Evolutionary conservation across 305 asterid genomes (phyloP).

Genomic region (Fraxinus dipetala): DNA sequence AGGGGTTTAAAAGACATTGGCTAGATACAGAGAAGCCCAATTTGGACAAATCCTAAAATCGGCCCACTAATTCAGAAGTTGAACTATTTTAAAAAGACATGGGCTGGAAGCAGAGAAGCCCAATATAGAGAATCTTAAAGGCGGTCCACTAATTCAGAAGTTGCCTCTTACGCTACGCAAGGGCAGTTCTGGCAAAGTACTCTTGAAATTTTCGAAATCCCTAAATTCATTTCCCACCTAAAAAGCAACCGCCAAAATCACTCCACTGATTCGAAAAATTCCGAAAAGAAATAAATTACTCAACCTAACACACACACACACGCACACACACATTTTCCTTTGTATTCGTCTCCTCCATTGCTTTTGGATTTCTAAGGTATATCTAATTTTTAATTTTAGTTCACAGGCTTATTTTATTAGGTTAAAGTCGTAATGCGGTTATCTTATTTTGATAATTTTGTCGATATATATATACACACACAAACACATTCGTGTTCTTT

Average conservation of each 20-base stretch:
- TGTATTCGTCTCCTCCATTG: neutral
- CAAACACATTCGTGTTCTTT: neutral
- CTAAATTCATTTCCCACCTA: slow-evolving; percentile 35
- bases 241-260: slow-evolving; percentile 45
- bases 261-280: slow-evolving; percentile 29
- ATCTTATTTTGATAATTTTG: neutral
- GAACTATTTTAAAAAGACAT: neutral
- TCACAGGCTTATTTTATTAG: neutral
- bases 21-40: no score
- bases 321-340: neutral
- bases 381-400: neutral
- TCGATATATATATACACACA: no score
- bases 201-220: slow-evolving; percentile 1
- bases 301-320: neutral
- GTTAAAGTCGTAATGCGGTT: neutral
- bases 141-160: neutral
- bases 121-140: neutral
- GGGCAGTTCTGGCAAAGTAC: slow-evolving; percentile 12
- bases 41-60: no score
- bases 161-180: neutral
- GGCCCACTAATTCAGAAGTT: no score
- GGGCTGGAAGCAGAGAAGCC: neutral
- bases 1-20: no score
- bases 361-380: neutral
- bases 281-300: neutral